Evolutionary conservation across 495 filamentous ascomycete genomes (phyloP).

Genomic region (Aspergillus diversus): DNA sequence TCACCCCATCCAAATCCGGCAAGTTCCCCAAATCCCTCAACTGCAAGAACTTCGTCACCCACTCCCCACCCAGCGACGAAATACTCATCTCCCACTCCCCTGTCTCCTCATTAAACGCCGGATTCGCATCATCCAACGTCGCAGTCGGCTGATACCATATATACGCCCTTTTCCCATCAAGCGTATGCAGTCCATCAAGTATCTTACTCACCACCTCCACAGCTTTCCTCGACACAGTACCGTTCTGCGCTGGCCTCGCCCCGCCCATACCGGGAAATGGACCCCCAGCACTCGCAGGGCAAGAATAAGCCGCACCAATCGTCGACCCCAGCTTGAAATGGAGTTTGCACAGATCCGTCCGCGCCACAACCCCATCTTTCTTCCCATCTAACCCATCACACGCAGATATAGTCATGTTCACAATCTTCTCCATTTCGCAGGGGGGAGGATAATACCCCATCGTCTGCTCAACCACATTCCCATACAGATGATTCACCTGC

Average conservation of each 20-base stretch:
- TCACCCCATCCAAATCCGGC: constrained; percentile 46
- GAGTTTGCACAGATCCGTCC: constrained; percentile 52
- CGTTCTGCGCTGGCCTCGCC: constrained; percentile 34
- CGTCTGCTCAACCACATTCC: constrained; percentile 77
- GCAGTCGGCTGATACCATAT: constrained; percentile 49
- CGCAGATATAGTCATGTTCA: constrained; percentile 62
- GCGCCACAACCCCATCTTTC: constrained; percentile 51
- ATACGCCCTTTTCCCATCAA: constrained; percentile 47
- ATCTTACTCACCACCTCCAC: constrained; percentile 45
- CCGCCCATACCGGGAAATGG: constrained; percentile 19
- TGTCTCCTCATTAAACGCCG: constrained; percentile 44
- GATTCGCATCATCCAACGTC: constrained; percentile 45
- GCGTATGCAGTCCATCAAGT: constrained; percentile 48
- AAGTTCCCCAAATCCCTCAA: constrained; percentile 23
- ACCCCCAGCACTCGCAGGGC: constrained; percentile 19
- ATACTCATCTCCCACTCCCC: constrained; percentile 41
- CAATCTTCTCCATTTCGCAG: constrained; percentile 76
- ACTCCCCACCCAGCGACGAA: constrained; percentile 40
- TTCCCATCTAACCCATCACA: constrained; percentile 55
- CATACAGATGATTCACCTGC: constrained; percentile 46
- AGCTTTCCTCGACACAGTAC: constrained; percentile 43
- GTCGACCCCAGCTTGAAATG: constrained; percentile 41
- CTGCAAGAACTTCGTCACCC: constrained; percentile 21
- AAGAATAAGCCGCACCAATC: constrained; percentile 50
- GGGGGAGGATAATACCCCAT: constrained; percentile 77